Evolutionary conservation across 2,329 filamentous ascomycete genomes (phyloP).

Genomic region (Rhinocladiella similis): DNA sequence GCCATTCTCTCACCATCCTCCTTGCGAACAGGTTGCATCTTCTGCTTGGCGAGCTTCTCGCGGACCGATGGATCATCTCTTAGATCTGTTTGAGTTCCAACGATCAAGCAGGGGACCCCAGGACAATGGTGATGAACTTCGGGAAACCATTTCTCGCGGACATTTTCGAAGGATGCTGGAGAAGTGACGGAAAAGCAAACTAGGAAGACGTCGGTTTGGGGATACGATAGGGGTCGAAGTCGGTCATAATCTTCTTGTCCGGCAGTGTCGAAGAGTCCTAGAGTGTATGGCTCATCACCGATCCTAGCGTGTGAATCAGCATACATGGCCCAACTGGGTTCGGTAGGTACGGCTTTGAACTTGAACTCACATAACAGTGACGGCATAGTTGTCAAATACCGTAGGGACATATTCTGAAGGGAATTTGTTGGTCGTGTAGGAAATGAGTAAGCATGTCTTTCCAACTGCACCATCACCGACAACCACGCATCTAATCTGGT

Average conservation of each 20-base stretch:
- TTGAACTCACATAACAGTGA: slow-evolving; percentile 89
- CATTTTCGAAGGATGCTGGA: slow-evolving; percentile 97
- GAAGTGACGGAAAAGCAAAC: slow-evolving; percentile 99
- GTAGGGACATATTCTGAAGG: slow-evolving; percentile 99
- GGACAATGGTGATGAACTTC: slow-evolving; percentile 99
- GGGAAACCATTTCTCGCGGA: slow-evolving; percentile 97
- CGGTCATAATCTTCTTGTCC: slow-evolving; percentile 99
- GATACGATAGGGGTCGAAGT: slow-evolving; percentile 92
- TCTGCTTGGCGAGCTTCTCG: slow-evolving; percentile 92
- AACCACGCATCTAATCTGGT: slow-evolving; percentile 78
- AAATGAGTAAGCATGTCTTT: slow-evolving; percentile 98
- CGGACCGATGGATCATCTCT: slow-evolving; percentile 82
- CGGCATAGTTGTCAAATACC: slow-evolving; percentile 99
- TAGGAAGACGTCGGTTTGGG: slow-evolving; percentile 97
- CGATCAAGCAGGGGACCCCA: slow-evolving; percentile 94
- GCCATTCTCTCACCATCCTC: slow-evolving; percentile 96
- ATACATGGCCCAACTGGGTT: background rate
- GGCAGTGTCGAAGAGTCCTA: slow-evolving; percentile 96
- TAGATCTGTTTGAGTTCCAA: slow-evolving; percentile 96
- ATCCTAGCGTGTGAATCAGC: slow-evolving; percentile 65
- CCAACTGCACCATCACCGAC: slow-evolving; percentile 99
- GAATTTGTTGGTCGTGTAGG: slow-evolving; percentile 99
- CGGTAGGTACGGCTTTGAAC: background rate
- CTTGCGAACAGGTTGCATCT: slow-evolving; percentile 88
- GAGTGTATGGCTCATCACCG: slow-evolving; percentile 95